phyloP scores from a whole-genome alignment of 169 alveolate species.

The Sarcocystis neurona region DNA sequence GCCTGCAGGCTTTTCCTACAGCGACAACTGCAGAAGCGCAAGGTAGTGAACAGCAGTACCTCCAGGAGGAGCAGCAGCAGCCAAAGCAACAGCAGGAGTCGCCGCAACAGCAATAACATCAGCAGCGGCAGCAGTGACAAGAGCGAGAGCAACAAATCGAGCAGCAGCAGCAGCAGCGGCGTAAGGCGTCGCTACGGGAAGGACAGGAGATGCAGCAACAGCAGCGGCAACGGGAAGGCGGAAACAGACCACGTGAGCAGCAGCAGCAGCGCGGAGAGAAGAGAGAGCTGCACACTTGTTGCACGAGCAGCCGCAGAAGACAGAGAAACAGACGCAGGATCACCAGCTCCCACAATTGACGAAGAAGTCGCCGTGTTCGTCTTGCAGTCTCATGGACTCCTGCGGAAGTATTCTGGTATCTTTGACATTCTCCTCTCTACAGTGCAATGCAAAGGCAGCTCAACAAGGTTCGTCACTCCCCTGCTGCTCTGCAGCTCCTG shows the following conservation, averaged over 20 bases:
- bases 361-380: constrained; percentile 1
- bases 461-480: constrained; percentile 30
- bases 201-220: not conserved
- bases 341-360: too few relatives aligned
- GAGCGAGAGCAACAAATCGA: not conserved
- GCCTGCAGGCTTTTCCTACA: too few relatives aligned
- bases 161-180: not conserved
- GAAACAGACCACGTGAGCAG: not conserved
- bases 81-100: not conserved
- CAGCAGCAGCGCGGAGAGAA: not conserved
- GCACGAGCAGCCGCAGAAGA: not conserved
- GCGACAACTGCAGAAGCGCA: too few relatives aligned
- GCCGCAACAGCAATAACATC: constrained; percentile 3
- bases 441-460: constrained; percentile 21
- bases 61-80: constrained; percentile 8
- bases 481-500: too few relatives aligned
- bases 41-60: too few relatives aligned
- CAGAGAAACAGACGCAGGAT: not conserved
- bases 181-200: not conserved
- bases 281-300: not conserved
- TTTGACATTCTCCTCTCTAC: constrained; percentile 37
- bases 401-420: constrained; percentile 45
- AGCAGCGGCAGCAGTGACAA: constrained; percentile 14
- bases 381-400: constrained; percentile 36
- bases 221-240: not conserved